Evolutionary conservation across 768 basidiomycete genomes (phyloP).

Genomic region (Tylopilus cervinicoccineus): DNA sequence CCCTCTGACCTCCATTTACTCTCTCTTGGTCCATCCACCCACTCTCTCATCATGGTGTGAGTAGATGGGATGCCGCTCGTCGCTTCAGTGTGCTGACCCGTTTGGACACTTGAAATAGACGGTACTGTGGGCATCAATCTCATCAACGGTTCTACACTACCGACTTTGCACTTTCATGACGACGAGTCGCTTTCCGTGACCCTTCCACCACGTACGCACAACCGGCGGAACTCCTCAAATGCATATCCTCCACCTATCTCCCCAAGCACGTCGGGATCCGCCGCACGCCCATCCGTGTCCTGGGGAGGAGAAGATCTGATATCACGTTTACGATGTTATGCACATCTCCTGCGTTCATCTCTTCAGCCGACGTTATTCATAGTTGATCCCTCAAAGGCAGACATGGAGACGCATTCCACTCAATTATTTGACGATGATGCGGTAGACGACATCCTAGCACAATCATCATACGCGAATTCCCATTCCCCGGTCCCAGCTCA

Average conservation of each 20-base stretch:
- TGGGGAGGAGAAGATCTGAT: slow-evolving; percentile 92
- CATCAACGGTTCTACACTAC: slow-evolving; percentile 79
- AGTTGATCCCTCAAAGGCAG: slow-evolving; percentile 88
- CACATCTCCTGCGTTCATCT: slow-evolving; percentile 79
- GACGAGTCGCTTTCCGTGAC: slow-evolving; percentile 87
- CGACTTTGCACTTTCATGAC: slow-evolving; percentile 93
- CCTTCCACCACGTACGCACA: slow-evolving; percentile 37
- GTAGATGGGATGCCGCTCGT: slow-evolving; percentile 21
- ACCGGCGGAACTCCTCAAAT: slow-evolving; percentile 36
- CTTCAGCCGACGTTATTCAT: slow-evolving; percentile 85
- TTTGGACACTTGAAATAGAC: slow-evolving; percentile 42
- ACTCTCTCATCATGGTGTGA: slow-evolving; percentile 82
- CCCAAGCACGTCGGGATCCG: slow-evolving; percentile 40
- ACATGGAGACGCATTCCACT: slow-evolving; percentile 87
- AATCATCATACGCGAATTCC: slow-evolving; percentile 72
- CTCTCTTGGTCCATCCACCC: slow-evolving; percentile 80
- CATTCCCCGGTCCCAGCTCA: slow-evolving; percentile 84
- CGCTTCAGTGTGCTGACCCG: neutral
- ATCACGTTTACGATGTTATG: slow-evolving; percentile 68
- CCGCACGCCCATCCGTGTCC: slow-evolving; percentile 42
- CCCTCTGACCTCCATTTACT: slow-evolving; percentile 84
- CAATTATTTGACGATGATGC: slow-evolving; percentile 83
- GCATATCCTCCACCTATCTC: slow-evolving; percentile 65
- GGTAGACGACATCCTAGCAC: slow-evolving; percentile 81
- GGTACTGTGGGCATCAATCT: slow-evolving; percentile 89